Evolutionary conservation across 2,329 filamentous ascomycete genomes (phyloP).

Genomic region (Colletotrichum sublineola): DNA sequence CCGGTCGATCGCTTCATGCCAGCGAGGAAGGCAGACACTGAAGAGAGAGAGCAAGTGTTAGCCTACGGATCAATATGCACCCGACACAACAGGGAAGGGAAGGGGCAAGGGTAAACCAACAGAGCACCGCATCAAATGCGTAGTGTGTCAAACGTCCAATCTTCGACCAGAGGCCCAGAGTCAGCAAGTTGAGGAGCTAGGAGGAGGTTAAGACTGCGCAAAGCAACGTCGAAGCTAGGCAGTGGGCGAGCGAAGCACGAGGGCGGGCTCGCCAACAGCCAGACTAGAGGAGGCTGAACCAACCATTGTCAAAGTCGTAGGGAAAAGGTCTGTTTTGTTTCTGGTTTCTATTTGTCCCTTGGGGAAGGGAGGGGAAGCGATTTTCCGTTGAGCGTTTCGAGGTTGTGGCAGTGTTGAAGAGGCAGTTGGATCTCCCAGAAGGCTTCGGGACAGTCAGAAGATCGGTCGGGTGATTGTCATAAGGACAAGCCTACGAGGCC

Average conservation of each 20-base stretch:
- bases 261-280: slow-evolving; percentile 31
- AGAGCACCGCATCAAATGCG: slow-evolving; percentile 93
- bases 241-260: slow-evolving; percentile 32
- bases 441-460: slow-evolving; percentile 13
- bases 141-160: slow-evolving; percentile 94
- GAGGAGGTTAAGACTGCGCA: slow-evolving; percentile 58
- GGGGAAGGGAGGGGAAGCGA: background rate
- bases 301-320: slow-evolving; percentile 33
- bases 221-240: slow-evolving; percentile 27
- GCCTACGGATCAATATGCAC: slow-evolving; percentile 6
- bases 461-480: slow-evolving; percentile 31
- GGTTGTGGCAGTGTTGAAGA: slow-evolving; percentile 20
- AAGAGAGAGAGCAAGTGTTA: slow-evolving; percentile 4
- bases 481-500: slow-evolving; percentile 24
- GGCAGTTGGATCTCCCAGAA: slow-evolving; percentile 20
- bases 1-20: slow-evolving; percentile 98
- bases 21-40: slow-evolving; percentile 95
- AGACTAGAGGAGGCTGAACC: slow-evolving; percentile 23
- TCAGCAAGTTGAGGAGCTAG: slow-evolving; percentile 76
- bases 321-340: slow-evolving; percentile 15
- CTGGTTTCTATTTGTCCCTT: background rate
- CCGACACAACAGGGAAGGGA: background rate
- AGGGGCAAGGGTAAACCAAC: slow-evolving; percentile 66
- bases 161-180: slow-evolving; percentile 80
- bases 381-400: background rate